Evolutionary conservation across 257 asterid species (phyloP), one percentile per base, ranked within the genome.

Genomic region (Sherardia arvensis): DNA sequence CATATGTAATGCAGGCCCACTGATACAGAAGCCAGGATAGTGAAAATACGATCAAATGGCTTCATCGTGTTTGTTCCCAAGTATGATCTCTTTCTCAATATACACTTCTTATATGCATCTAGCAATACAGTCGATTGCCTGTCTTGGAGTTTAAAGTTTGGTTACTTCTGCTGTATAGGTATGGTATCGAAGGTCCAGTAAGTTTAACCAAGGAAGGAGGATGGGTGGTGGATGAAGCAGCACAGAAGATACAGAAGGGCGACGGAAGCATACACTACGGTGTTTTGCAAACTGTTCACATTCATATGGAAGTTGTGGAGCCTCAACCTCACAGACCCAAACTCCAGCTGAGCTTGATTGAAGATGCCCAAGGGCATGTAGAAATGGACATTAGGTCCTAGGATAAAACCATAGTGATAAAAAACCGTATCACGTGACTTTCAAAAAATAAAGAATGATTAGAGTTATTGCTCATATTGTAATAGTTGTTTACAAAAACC

Each of bases 321-420:
- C 95, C 93, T 11, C 97, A 92, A 75, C 98, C 98, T n/a, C 83
- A 88, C 77, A 75, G 98, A 75, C 96, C 96, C 4, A 87, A 88
- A 72, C 98, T 92, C n/a, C 80, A 89, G 65, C 91, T 92, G 57
- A 79, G 95, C 25, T 85, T 91, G 51, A 61, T 77, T 64, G 83
- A 78, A 61, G 45, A 68, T 64, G n/a, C n/a, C n/a, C n/a, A n/a
- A n/a, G n/a, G n/a, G n/a, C n/a, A n/a, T n/a, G n/a, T n/a, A n/a
- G n/a, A n/a, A n/a, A n/a, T n/a, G n/a, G n/a, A n/a, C n/a, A n/a
- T n/a, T n/a, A n/a, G n/a, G n/a, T n/a, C n/a, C n/a, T n/a, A n/a
- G n/a, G n/a, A n/a, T n/a, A n/a, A n/a, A n/a, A n/a, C n/a, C n/a
- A n/a, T n/a, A n/a, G n/a, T n/a, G n/a, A n/a, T n/a, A n/a, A n/a